Conservation (phyloP, 441 rosid species). For the Aquilaria agallochum region DNA sequence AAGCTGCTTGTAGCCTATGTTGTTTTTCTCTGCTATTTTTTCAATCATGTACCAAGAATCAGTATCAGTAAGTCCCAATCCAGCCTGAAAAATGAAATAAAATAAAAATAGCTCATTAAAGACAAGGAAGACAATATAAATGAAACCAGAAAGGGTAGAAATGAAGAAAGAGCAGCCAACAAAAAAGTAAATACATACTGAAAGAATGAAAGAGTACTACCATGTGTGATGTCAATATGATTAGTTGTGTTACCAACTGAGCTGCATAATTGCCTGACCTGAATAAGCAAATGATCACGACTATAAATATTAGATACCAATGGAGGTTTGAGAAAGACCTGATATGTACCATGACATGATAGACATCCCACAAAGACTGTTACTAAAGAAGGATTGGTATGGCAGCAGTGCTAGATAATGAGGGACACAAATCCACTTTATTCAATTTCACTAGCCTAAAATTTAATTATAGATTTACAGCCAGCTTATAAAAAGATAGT, state of each 20-base stretch:
- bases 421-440: no score
- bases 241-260: conserved; percentile 78
- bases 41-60: conserved; percentile 97
- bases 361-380: no score
- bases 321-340: not conserved
- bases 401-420: no score
- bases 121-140: conserved; percentile 9
- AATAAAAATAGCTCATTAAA: conserved; percentile 14
- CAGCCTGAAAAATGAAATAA: conserved; percentile 59
- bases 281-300: conserved; percentile 19
- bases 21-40: conserved; percentile 88
- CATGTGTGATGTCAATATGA: conserved; percentile 92
- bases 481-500: no score
- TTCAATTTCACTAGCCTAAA: no score
- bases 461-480: no score
- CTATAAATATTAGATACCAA: not conserved
- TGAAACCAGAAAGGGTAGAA: conserved; percentile 1
- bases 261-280: conserved; percentile 92
- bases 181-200: conserved; percentile 5
- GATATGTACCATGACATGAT: no score
- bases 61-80: conserved; percentile 89
- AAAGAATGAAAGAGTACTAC: conserved; percentile 34
- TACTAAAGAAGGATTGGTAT: no score
- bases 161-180: not conserved
- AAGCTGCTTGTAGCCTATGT: conserved; percentile 77